These are phyloP conservation scores for Alnus glutinosa DNA, from an alignment of 306 rosid genomes.

Conservation along the genomic window DNA sequence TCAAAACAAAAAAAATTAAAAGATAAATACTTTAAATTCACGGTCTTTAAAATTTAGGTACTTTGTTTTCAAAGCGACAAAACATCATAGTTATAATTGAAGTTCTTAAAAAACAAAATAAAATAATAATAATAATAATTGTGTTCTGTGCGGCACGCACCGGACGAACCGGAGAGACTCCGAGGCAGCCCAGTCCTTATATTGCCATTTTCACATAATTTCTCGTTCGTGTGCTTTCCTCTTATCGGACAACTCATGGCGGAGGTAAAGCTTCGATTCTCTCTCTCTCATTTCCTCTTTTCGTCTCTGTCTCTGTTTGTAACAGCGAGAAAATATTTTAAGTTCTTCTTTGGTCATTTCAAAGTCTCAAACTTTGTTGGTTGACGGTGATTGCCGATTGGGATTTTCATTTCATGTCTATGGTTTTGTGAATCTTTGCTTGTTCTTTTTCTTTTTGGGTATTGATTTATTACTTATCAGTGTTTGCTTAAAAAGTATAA, in stretches of 20 bases:
- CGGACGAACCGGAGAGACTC: constrained; percentile 2
- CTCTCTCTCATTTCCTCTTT: constrained; percentile 7
- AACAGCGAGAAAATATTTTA: not conserved
- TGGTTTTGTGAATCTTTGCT: not conserved
- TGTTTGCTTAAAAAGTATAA: not conserved
- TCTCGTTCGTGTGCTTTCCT: not conserved
- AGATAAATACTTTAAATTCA: no score
- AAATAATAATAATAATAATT: no score
- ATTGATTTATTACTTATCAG: not conserved
- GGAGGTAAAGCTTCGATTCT: constrained; percentile 38
- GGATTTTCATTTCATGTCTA: not conserved
- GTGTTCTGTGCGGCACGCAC: not conserved
- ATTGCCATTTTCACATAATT: not conserved
- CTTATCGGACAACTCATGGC: constrained; percentile 53
- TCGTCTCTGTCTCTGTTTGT: not conserved
- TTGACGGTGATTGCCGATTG: not conserved
- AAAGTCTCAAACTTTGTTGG: not conserved
- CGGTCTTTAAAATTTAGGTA: no score
- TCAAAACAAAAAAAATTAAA: no score
- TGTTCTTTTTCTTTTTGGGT: not conserved
- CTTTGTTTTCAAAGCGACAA: no score
- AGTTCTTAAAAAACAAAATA: no score
- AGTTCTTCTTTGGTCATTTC: not conserved
- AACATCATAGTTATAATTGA: no score
- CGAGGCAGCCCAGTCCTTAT: not conserved